Conservation (phyloP, 352 stramenopile genomes). For the Globisporangium camurandrum region DNA sequence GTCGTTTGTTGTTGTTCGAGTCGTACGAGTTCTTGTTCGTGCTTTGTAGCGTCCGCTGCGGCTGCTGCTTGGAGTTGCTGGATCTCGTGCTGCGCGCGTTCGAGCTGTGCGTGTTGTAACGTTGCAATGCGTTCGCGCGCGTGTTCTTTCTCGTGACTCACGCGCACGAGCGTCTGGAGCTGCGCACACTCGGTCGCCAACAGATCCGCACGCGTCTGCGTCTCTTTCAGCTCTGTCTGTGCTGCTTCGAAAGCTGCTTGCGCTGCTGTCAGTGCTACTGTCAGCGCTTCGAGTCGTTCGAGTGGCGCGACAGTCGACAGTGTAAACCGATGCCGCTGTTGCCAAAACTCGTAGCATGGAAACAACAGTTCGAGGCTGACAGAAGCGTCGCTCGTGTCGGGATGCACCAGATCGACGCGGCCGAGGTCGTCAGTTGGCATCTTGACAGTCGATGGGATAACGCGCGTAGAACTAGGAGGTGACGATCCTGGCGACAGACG, state of each 20-base stretch:
- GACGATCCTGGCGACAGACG: too few relatives aligned
- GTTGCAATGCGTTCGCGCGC: not conserved
- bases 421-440: slow-evolving; percentile 16
- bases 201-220: not conserved
- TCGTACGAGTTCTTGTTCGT: too few relatives aligned
- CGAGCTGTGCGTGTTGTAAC: not conserved
- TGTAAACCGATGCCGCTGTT: slow-evolving; percentile 23
- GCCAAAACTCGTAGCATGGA: slow-evolving; percentile 29
- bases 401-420: slow-evolving; percentile 19
- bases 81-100: slow-evolving; percentile 2
- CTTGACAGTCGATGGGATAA: slow-evolving; percentile 13
- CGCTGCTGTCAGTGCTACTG: not conserved
- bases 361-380: slow-evolving; percentile 26
- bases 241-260: not conserved
- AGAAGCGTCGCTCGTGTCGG: not conserved
- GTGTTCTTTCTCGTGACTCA: slow-evolving; percentile 1
- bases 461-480: too few relatives aligned
- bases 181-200: slow-evolving; percentile 8
- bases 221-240: not conserved
- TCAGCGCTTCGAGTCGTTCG: slow-evolving; percentile 3
- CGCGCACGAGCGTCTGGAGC: slow-evolving; percentile 3
- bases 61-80: not conserved
- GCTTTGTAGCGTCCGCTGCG: slow-evolving; percentile 9
- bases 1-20: not conserved
- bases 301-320: slow-evolving; percentile 20